These are phyloP conservation scores for Larix kaempferi DNA, from an alignment of 75 land plant species.

Conservation along the genomic window DNA sequence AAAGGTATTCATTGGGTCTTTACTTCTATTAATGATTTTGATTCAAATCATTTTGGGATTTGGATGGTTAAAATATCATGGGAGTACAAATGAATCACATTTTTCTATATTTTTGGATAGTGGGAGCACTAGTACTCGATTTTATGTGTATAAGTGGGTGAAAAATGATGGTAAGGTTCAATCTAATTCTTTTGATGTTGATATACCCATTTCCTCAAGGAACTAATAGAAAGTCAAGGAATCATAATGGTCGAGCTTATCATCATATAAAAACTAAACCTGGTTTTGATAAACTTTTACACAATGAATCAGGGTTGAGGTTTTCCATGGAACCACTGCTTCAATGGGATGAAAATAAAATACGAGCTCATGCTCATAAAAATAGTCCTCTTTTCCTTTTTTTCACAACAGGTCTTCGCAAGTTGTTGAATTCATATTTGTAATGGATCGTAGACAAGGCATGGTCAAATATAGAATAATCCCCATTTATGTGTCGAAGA, in stretches of 20 bases:
- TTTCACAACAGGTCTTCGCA: too few species aligned
- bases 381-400: too few species aligned
- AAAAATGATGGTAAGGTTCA: slow-evolving; percentile 23
- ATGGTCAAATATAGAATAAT: slow-evolving; percentile 56
- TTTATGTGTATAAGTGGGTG: slow-evolving; percentile 74
- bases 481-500: slow-evolving; percentile 63
- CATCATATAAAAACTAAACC: too few species aligned
- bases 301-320: too few species aligned
- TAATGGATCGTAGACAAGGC: slow-evolving; percentile 81
- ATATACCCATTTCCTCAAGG: slow-evolving; percentile 43
- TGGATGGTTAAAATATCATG: slow-evolving; percentile 26
- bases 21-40: slow-evolving; percentile 28
- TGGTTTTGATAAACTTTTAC: too few species aligned
- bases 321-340: too few species aligned
- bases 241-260: slow-evolving; percentile 65
- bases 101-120: slow-evolving; percentile 88
- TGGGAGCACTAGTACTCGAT: slow-evolving; percentile 94
- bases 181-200: slow-evolving; percentile 50
- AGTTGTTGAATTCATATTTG: slow-evolving; percentile 61
- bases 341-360: too few species aligned
- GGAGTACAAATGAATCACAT: slow-evolving; percentile 43
- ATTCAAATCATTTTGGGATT: slow-evolving; percentile 29
- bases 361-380: too few species aligned
- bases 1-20: slow-evolving; percentile 16
- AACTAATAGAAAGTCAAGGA: slow-evolving; percentile 15